Base-by-base conservation (phyloP, 306 rosid species). In the Quillaja saponaria region DNA sequence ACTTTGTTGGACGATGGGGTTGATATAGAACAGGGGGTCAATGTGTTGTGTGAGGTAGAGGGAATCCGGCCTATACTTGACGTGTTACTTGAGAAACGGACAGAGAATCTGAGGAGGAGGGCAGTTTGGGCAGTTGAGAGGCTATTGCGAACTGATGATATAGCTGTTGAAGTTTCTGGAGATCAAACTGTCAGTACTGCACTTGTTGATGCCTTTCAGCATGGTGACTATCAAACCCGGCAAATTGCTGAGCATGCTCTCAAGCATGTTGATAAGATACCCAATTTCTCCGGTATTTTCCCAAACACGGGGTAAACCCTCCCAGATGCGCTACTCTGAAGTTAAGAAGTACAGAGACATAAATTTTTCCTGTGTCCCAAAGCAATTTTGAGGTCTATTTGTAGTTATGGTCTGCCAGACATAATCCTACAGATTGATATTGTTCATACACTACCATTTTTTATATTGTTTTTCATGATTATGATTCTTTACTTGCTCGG, bases 181-280 rank as follows among this genome's bases (percentile, higher is more conserved):
- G 88, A 89, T 76, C 99, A 74, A 69, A 94, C 89, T 47, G 78
- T 94, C 73, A 82, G 88, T 57, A 87, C 99, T 21, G 96, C 99
- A 37, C 96, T 94, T 44, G 99, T 94, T 65, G 99, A 94, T 19
- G 97, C 99, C 49, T 94, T 89, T 84, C 97, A 94, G 79, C 95
- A 94, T 50, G 97, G 86, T 10, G 99, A 94, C 66, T 81, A 78
- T 60, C 83, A 90, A 77, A 94, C 99, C 56, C 76, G 91, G 58
- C 99, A 94, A 81, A 89, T 79, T 28, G 99, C 99, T 7, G 99
- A 94, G 78, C 88, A 77, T 58, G 99, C 99, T 62, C 77, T 94
- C 60, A 94, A 84, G 80, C 99, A 94, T 77, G 85, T 94, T 35
- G 97, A 89, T 65, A 89, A 87, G 85, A 77, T 94, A 71, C 99